Conservation (phyloP, 345 rosid genomes). For the Cardiospermum halicacabum region DNA sequence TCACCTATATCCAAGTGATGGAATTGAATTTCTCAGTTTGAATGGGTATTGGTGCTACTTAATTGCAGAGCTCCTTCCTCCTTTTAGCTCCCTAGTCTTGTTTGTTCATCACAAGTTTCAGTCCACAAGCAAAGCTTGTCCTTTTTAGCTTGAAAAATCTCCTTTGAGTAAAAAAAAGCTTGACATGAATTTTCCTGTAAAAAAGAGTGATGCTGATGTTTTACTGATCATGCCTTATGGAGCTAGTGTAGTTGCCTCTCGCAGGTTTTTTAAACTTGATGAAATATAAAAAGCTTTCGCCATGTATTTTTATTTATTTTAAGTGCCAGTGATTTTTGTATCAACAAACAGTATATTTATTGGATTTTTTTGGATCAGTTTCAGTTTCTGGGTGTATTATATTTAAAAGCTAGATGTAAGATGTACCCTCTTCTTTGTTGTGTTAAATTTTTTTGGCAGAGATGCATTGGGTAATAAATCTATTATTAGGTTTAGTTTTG, state of each 20-base stretch:
- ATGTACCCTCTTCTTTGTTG: not conserved
- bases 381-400: not conserved
- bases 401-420: not conserved
- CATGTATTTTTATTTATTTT: too few relatives aligned
- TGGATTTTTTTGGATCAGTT: not conserved
- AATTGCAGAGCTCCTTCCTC: not conserved
- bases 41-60: not conserved
- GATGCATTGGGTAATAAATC: not conserved
- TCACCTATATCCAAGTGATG: not conserved
- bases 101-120: not conserved
- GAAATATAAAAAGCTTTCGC: too few relatives aligned
- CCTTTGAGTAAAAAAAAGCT: not conserved
- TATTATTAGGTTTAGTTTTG: not conserved
- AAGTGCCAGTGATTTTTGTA: not conserved
- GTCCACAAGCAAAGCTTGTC: not conserved
- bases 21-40: not conserved
- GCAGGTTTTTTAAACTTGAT: too few relatives aligned
- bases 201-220: not conserved
- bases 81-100: not conserved
- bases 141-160: not conserved
- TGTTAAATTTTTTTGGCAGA: not conserved
- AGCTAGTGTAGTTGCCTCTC: not conserved
- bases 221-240: not conserved
- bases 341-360: not conserved
- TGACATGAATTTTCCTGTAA: constrained; percentile 1